A percentile compares a stretch with the other conserved stretches of the same genome.
phyloP scores from a whole-genome alignment of 2,329 filamentous ascomycete genomes.

The Rhytidhysteron rufulum region DNA sequence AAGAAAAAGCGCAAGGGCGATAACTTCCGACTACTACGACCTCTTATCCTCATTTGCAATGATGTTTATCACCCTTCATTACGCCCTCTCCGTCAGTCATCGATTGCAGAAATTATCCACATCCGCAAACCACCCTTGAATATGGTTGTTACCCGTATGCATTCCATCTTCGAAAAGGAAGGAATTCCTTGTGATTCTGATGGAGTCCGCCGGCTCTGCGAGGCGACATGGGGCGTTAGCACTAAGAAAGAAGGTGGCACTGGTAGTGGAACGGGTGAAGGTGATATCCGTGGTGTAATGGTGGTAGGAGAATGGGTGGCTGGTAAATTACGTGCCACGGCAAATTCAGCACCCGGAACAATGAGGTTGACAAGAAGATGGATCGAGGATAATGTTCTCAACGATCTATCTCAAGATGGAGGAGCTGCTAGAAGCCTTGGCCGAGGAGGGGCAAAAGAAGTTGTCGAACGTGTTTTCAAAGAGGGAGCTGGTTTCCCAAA shows the following conservation, averaged over 20 bases:
- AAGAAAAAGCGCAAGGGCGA: conserved; percentile 72
- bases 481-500: conserved; percentile 75
- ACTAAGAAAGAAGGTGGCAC: conserved; percentile 62
- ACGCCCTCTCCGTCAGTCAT: conserved; percentile 75
- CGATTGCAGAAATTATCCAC: conserved; percentile 86
- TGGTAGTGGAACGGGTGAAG: conserved; percentile 60
- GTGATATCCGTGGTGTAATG: conserved; percentile 79
- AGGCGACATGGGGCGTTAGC: conserved; percentile 76
- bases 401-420: conserved; percentile 65
- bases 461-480: conserved; percentile 73
- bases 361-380: conserved; percentile 66
- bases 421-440: conserved; percentile 69
- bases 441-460: conserved; percentile 68
- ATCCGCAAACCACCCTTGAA: conserved; percentile 86
- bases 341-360: conserved; percentile 33
- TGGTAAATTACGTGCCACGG: conserved; percentile 56
- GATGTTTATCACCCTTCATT: conserved; percentile 92
- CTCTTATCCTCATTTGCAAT: conserved; percentile 92
- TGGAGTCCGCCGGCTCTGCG: conserved; percentile 78
- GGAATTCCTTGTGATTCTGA: conserved; percentile 85
- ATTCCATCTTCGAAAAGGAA: conserved; percentile 82
- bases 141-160: conserved; percentile 76
- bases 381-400: conserved; percentile 69
- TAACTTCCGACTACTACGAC: conserved; percentile 80
- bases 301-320: conserved; percentile 87